Base-by-base conservation (phyloP, 1,284 basidiomycete species). In the Cystobasidiaceae sp. region DNA sequence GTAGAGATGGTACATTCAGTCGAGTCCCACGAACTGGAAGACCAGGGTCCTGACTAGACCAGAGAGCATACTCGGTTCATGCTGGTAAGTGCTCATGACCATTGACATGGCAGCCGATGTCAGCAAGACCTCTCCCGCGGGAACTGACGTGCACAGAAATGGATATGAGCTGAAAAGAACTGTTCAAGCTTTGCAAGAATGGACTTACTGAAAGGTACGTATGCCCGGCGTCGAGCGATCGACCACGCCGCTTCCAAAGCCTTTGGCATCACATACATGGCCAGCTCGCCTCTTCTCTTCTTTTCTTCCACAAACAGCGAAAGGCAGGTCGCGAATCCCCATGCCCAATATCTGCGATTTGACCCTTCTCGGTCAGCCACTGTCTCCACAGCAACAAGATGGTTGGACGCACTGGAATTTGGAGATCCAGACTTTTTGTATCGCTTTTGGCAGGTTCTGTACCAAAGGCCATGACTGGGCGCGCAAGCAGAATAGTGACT, bases 181-280 rank as follows among this genome's bases (percentile, higher is more conserved):
- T 88, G 75, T 79, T 82, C 66, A 61, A 50, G 58, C 68, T 13
- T 15, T 19, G 9, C 21, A 11, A 25, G n/a, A 4, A 39, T 2
- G n/a, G 8, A 46, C 61, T 44, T 41, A 64, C 61, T 64, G 52
- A 64, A 64, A 23, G 61, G 61, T 19, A 64, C 61, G 15, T 56
- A 64, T 21, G 61, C 51, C 15, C 61, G 50, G 6, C 61, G 46
- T 27, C 51, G 33, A 1, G 87, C 84, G 71, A 86, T 84, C 1
- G 86, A 82, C 93, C 93, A 97, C 11, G 85, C 84, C 62, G 88
- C 88, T 79, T 94, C 91, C 46, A 94, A 76, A 0, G 85, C 89
- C 77, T 92, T 90, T n/a, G 93, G 93, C 41, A 97, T 79, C 3
- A 92, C 91, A 76, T 94, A 98, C 86, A 96, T 93, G 28, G 93